Evolutionary conservation across 2,329 filamentous ascomycete genomes (phyloP).

Genomic region (Leptographium lundbergii): DNA sequence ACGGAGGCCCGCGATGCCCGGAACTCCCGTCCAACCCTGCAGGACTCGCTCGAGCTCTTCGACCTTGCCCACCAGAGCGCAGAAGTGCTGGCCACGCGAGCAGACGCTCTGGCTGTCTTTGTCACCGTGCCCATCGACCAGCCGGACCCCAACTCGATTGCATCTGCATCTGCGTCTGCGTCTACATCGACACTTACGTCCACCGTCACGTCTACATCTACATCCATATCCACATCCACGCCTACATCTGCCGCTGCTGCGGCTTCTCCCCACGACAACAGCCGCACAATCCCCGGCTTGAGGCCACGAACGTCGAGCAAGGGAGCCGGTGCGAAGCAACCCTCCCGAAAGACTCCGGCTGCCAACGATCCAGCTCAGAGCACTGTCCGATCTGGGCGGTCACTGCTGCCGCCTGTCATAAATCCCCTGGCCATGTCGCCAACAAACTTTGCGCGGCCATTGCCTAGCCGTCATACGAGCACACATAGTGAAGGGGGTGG

Average conservation of each 20-base stretch:
- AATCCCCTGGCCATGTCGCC: not conserved
- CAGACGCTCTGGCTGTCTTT: slow-evolving; percentile 38
- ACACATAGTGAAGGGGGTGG: too few species aligned
- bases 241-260: too few species aligned
- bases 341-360: not conserved
- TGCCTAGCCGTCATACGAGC: not conserved
- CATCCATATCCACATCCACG: too few species aligned
- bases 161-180: too few species aligned
- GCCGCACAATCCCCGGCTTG: not conserved
- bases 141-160: not conserved
- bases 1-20: slow-evolving; percentile 14
- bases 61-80: slow-evolving; percentile 44
- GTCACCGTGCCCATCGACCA: slow-evolving; percentile 16
- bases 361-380: not conserved
- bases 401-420: not conserved
- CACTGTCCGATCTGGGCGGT: not conserved
- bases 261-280: not conserved
- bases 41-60: slow-evolving; percentile 54
- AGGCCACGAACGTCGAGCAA: not conserved
- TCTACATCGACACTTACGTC: too few species aligned
- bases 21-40: slow-evolving; percentile 21
- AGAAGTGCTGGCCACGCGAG: slow-evolving; percentile 42
- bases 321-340: not conserved
- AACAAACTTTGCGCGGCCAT: not conserved
- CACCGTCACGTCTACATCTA: too few species aligned